Percentiles rank a stretch among this genome's conserved stretches.
Evolutionary conservation across 1,139 yeast genomes (phyloP).

Genomic region (Saccharomycopsis crataegensis): DNA sequence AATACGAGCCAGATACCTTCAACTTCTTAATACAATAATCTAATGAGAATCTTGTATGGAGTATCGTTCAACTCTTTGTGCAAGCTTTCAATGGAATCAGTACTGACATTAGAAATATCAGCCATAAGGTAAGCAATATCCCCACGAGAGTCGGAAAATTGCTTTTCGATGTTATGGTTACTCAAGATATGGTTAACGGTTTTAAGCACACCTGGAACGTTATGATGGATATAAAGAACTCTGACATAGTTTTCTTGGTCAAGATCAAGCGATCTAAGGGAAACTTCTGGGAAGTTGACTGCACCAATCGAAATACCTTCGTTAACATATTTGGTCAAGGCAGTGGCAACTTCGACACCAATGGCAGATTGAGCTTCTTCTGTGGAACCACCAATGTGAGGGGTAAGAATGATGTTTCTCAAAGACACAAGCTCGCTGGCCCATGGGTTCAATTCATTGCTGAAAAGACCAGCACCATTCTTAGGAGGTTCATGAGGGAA

Average conservation of each 20-base stretch:
- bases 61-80: slow-evolving; percentile 86
- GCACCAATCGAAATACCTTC: slow-evolving; percentile 97
- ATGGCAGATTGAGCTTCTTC: slow-evolving; percentile 98
- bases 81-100: slow-evolving; percentile 73
- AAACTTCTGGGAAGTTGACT: slow-evolving; percentile 98
- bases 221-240: slow-evolving; percentile 92
- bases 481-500: slow-evolving; percentile 97
- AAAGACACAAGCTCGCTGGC: slow-evolving; percentile 73
- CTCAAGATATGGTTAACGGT: slow-evolving; percentile 95
- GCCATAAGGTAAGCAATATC: slow-evolving; percentile 98
- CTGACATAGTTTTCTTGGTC: slow-evolving; percentile 88
- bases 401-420: slow-evolving; percentile 87
- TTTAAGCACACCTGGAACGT: slow-evolving; percentile 98
- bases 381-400: slow-evolving; percentile 98
- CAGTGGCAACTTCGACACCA: slow-evolving; percentile 88
- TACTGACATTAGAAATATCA: slow-evolving; percentile 82
- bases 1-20: no score
- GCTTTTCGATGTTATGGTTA: slow-evolving; percentile 94
- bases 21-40: slow-evolving; percentile 62
- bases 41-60: slow-evolving; percentile 84
- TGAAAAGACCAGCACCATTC: slow-evolving; percentile 81
- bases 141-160: slow-evolving; percentile 92
- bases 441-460: slow-evolving; percentile 70
- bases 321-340: slow-evolving; percentile 84
- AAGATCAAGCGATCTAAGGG: slow-evolving; percentile 79